These are phyloP conservation scores for Zhuliangozyma parablackwelliae DNA, from an alignment of 1,139 yeast species.

Conservation along the genomic window DNA sequence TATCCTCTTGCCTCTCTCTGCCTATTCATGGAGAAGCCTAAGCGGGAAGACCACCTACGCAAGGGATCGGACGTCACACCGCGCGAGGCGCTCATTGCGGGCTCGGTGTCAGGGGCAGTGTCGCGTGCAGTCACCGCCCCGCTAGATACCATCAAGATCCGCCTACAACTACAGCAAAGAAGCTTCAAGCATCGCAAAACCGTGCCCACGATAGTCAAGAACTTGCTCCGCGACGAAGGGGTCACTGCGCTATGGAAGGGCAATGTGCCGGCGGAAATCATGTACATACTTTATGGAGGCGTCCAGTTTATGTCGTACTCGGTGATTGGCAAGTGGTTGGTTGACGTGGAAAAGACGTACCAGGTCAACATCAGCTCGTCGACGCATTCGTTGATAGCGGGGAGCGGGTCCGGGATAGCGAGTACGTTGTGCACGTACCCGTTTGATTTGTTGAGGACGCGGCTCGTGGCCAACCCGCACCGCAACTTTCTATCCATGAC, in stretches of 20 bases:
- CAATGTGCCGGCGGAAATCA: conserved; percentile 82
- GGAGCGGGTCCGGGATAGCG: conserved; percentile 70
- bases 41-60: conserved; percentile 45
- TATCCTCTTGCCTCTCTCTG: too few species aligned
- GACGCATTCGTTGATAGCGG: conserved; percentile 57
- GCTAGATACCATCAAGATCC: conserved; percentile 79
- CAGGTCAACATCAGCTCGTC: conserved; percentile 29
- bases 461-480: conserved; percentile 61
- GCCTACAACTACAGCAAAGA: conserved; percentile 57
- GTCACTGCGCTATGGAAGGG: conserved; percentile 81
- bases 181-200: conserved; percentile 10
- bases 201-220: conserved; percentile 13
- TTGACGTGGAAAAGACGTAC: conserved; percentile 21
- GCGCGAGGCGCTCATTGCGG: conserved; percentile 52
- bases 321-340: conserved; percentile 41
- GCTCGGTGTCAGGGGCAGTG: conserved; percentile 67
- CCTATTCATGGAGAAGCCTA: conserved; percentile 7
- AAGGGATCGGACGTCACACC: conserved; percentile 48
- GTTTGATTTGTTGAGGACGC: conserved; percentile 77
- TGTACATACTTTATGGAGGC: conserved; percentile 84
- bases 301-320: conserved; percentile 77
- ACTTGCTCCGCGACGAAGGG: conserved; percentile 34
- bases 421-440: conserved; percentile 82
- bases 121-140: conserved; percentile 82
- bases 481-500: conserved; percentile 44